Evolutionary conservation across 1,284 basidiomycete species (phyloP).

Genomic region (Neotropicomus parvogracilis): DNA sequence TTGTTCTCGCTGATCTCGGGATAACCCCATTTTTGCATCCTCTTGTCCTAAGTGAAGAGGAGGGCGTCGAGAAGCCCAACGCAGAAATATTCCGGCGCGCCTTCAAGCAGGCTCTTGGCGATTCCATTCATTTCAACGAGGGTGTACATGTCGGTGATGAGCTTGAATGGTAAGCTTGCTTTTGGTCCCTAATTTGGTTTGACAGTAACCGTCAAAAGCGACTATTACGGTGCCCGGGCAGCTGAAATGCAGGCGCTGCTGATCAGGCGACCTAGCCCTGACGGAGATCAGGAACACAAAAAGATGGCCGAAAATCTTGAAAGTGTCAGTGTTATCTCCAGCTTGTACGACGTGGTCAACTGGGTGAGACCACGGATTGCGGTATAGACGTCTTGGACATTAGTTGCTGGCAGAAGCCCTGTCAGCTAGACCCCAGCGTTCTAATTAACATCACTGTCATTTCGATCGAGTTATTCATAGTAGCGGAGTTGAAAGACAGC

Average conservation of each 20-base stretch:
- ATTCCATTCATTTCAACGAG: slow-evolving; percentile 37
- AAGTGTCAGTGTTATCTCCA: slow-evolving; percentile 38
- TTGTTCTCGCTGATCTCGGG: slow-evolving; percentile 57
- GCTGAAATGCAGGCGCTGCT: slow-evolving; percentile 61
- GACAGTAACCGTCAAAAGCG: slow-evolving; percentile 40
- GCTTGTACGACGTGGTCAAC: slow-evolving; percentile 41
- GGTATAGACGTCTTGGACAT: slow-evolving; percentile 3
- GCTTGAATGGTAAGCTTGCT: slow-evolving; percentile 47
- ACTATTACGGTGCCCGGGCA: slow-evolving; percentile 60
- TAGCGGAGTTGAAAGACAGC: no score
- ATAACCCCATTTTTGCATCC: slow-evolving; percentile 48
- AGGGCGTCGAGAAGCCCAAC: slow-evolving; percentile 65
- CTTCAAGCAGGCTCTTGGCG: slow-evolving; percentile 27
- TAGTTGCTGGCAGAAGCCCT: background rate
- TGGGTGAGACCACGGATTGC: slow-evolving; percentile 22
- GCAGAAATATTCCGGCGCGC: slow-evolving; percentile 53
- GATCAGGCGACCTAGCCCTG: slow-evolving; percentile 46
- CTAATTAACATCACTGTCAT: no score
- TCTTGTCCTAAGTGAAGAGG: slow-evolving; percentile 61
- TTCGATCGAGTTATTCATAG: no score
- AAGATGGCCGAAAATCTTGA: slow-evolving; percentile 40
- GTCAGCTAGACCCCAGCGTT: background rate
- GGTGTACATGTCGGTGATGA: slow-evolving; percentile 74
- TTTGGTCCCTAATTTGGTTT: background rate
- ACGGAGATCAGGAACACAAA: slow-evolving; percentile 48